Conservation (phyloP, 176 grass and related monocot genomes). For the Cenchrus fungigraminus region DNA sequence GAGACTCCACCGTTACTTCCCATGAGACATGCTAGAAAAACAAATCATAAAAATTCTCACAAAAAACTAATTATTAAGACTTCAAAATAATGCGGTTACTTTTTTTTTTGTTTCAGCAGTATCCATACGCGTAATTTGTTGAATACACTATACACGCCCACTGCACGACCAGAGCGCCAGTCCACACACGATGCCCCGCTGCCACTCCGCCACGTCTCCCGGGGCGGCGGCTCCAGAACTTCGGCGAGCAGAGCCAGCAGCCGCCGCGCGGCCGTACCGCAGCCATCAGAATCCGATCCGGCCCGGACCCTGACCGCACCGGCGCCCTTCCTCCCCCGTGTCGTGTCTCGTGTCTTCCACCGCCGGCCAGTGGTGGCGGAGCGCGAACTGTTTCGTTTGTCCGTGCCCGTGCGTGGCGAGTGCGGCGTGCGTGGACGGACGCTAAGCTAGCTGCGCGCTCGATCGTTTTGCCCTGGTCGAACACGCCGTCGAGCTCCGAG, state of each 20-base stretch:
- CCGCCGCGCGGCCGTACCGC: not conserved
- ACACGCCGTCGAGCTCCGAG: too few relatives aligned
- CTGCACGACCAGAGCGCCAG: too few relatives aligned
- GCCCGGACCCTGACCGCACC: not conserved
- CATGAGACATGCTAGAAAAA: too few relatives aligned
- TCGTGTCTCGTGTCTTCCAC: not conserved
- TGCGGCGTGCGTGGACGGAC: not conserved
- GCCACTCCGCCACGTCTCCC: not conserved
- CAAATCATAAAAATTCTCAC: too few relatives aligned
- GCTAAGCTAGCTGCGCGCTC: not conserved
- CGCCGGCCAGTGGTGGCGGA: not conserved
- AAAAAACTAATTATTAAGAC: too few relatives aligned
- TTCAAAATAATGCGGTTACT: too few relatives aligned
- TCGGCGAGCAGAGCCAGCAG: not conserved
- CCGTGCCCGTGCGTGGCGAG: too few relatives aligned
- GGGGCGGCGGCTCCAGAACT: not conserved
- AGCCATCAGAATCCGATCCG: not conserved
- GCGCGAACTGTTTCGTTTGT: not conserved
- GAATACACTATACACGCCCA: too few relatives aligned
- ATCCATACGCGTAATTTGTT: too few relatives aligned
- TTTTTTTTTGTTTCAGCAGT: too few relatives aligned
- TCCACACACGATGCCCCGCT: not conserved
- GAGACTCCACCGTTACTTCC: too few relatives aligned
- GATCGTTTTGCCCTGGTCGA: too few relatives aligned
- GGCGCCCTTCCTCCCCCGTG: not conserved